Evolutionary conservation across 1,139 yeast species (phyloP), one percentile per base, ranked within the genome.

Genomic region (Zygoascus meyerae): DNA sequence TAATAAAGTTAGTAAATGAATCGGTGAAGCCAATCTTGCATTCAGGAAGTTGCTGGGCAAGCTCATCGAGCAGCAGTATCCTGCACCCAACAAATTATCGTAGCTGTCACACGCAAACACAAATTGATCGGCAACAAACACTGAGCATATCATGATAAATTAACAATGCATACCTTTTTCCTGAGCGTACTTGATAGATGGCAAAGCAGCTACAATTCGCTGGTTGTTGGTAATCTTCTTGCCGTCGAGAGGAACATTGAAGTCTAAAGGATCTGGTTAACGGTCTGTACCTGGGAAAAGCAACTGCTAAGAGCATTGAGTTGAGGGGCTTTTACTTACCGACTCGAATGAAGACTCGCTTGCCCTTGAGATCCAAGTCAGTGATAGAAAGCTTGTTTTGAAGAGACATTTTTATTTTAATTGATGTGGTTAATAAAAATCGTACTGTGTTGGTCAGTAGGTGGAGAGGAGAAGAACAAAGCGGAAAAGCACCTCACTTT

Each of bases 221-320:
- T 90, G 97, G 75, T 90, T 90, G 82, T 92, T 90, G 77, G 97
- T 92, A 78, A 90, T 92, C 67, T 83, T 87, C 64, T 78, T 81
- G 58, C 96, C 97, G 67, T 90, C 96, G 62, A 90, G 80, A 65
- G 97, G 97, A 58, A 92, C 97, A 73, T 92, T 90, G 81, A 90
- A 90, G 73, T 90, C 75, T 56, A 34, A 12, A 30, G n/a, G 26
- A 36, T 28, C 17, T 12, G 37, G 37, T 40, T 40, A 40, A 36
- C 10, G 29, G 14, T 9, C 39, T 6, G 28, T 29, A 35, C 30
- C 39, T n/a, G 21, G 15, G 15, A 35, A 15, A 7, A 18, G 30
- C 15, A 35, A 8, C 28, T 18, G 30, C 35, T n/a, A 33, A 3
- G 6, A 33, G 17, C 15, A 11, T 35, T 34, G 15, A n/a, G 15